Conservation (phyloP, 1,139 yeast genomes). For the Pichia sp. region DNA sequence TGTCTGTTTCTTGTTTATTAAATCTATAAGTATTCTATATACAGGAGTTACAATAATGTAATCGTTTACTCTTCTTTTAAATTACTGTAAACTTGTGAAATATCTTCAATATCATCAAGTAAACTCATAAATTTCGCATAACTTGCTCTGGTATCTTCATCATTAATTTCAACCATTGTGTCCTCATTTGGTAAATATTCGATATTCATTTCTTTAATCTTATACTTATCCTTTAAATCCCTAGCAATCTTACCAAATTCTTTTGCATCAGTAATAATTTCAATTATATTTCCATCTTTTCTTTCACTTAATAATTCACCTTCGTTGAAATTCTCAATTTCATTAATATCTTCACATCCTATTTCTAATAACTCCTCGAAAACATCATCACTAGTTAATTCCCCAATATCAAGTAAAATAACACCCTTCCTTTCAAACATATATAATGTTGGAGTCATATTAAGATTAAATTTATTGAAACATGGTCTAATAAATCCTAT, state of each 20-base stretch:
- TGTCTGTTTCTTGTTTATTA: neutral
- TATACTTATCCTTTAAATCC: constrained; percentile 49
- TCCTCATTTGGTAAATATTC: constrained; percentile 64
- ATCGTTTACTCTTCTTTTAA: too few relatives aligned
- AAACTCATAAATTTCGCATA: constrained; percentile 53
- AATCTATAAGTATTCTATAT: constrained; percentile 5
- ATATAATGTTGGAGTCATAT: constrained; percentile 70
- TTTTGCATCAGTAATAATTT: constrained; percentile 52
- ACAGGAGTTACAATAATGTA: neutral
- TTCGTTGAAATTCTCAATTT: constrained; percentile 32
- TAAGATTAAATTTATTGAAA: constrained; percentile 59
- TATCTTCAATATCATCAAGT: constrained; percentile 74
- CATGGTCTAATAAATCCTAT: constrained; percentile 71
- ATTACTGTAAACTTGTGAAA: constrained; percentile 67
- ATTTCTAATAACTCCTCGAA: constrained; percentile 70
- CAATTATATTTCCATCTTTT: constrained; percentile 24
- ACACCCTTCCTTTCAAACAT: constrained; percentile 76
- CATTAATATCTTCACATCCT: constrained; percentile 77
- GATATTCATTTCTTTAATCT: constrained; percentile 64
- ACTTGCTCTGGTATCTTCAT: constrained; percentile 45
- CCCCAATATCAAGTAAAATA: constrained; percentile 43
- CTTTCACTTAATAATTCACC: constrained; percentile 7
- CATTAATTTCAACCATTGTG: constrained; percentile 47
- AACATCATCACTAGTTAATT: constrained; percentile 30
- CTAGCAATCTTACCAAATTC: constrained; percentile 60